These are phyloP conservation scores for Nidula niveotomentosa DNA, from an alignment of 1,284 basidiomycete genomes.

Conservation along the genomic window DNA sequence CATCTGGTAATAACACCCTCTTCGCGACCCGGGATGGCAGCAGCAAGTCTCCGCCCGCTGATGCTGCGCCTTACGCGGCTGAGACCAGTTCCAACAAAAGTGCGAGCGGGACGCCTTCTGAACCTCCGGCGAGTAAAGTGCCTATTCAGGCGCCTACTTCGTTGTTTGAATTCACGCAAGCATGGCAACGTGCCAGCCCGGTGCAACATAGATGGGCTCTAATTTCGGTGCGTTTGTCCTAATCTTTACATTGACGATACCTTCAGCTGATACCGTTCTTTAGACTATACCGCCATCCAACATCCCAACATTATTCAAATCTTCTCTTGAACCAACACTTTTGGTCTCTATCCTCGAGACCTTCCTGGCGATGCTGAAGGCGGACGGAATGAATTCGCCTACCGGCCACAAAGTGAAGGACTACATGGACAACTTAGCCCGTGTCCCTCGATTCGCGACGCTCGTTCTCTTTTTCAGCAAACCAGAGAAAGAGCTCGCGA, in stretches of 20 bases:
- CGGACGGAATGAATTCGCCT: constrained; percentile 9
- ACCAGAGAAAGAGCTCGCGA: constrained; percentile 45
- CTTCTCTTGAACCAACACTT: constrained; percentile 61
- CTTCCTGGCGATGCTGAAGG: constrained; percentile 36
- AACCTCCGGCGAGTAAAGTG: neutral
- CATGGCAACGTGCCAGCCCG: constrained; percentile 43
- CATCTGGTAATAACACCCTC: constrained; percentile 48
- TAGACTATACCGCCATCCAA: constrained; percentile 52
- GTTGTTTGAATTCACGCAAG: constrained; percentile 56
- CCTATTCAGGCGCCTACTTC: constrained; percentile 35
- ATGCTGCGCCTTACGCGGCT: neutral
- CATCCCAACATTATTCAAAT: constrained; percentile 62
- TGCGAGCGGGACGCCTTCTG: neutral
- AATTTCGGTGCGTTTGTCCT: constrained; percentile 40
- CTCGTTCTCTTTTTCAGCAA: constrained; percentile 61
- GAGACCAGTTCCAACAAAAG: neutral
- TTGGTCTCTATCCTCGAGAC: constrained; percentile 55
- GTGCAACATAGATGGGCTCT: constrained; percentile 49
- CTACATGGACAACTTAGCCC: constrained; percentile 51
- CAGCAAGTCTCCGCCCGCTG: neutral
- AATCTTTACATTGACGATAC: neutral
- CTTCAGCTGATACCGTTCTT: neutral
- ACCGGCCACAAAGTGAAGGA: constrained; percentile 25
- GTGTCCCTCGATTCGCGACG: constrained; percentile 60
- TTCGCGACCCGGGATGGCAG: constrained; percentile 25